Base-by-base conservation (phyloP, 345 rosid species). In the Pistacia vera region DNA sequence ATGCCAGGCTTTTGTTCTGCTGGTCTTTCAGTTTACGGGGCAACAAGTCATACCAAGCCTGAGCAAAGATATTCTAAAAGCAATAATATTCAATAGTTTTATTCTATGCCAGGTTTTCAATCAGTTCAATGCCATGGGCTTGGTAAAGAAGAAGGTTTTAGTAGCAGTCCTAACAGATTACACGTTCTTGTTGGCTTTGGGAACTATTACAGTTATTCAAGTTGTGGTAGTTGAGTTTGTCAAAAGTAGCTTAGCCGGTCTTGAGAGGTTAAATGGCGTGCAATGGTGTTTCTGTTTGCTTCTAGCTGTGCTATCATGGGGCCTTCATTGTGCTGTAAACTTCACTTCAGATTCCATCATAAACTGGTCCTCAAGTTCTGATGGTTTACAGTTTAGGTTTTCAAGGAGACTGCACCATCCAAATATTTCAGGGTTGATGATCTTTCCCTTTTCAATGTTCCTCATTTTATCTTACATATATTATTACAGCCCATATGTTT, bases 91-190 rank as follows among this genome's bases (percentile, higher is more conserved):
- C 68, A 77, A 28, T 17, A 36, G 73, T 41, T 79, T 83, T 70
- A 33, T 66, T 16, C 61, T 79, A 12, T 72, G 78, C 64, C 85
- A 82, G 71, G 44, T 82, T n/a, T 58, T 76, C 72, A 68, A 76
- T 63, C 78, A 28, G 41, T 73, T 79, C 36, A 66, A 64, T 1
- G 66, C 35, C 66, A 79, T 76, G 73, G 18, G 46, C 57, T 18
- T 76, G 2, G 6, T 25, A 17, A 76, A 51, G 41, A 44, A 72
- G 28, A 70, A 79, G 48, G 46, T 56, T 20, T 6, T 52, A 10
- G 33, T 30, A 30, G 33, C 1, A 30, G 33, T 30, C 33, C 33
- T 30, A 30, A 30, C 33, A 30, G 33, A 30, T 30, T 30, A 30
- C 33, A 30, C 33, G 33, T 30, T 30, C 33, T 30, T 30, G 2